Base-by-base conservation (phyloP, 164 flowering plant genomes). In the Taxillus chinensis region DNA sequence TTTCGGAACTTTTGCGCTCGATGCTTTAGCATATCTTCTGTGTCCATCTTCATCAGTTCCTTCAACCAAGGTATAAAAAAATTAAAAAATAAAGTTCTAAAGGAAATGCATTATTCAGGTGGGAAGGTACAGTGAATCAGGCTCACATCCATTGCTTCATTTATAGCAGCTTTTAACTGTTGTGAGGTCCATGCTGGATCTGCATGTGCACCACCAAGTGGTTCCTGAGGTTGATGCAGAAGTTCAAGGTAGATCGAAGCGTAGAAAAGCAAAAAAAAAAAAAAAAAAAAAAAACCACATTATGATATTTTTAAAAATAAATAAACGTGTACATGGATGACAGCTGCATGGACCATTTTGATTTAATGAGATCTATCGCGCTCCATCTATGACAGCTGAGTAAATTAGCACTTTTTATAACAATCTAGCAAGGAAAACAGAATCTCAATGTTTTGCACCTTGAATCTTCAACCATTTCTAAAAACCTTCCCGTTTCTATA, bases 141-240 rank as follows among this genome's bases (percentile, higher is more conserved):
- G 75, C 98, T 77, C 64, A 93, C 99, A 77, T 79, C 87, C 96
- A 90, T 90, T 62, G 83, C 38, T 53, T 83, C 80, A 46, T 74
- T 66, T 45, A 93, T 71, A 61, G 92, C 92, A 61, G 11, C 52
- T 76, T 84, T 93, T 64, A 93, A 87, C 72, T 82, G 96, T 66
- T 89, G 81, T 15, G 99, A 93, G 46, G 96, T 87, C 97, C 96
- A 85, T 63, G 76, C 39, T 45, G 97, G 83, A 82, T 87, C 95
- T 5, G 80, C 72, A 80, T 93, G 99, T 55, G 97, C 99, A 73
- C 99, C 99, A 62, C 97, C 99, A 39, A 93, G 88, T 53, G 99
- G 99, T 71, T 93, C 99, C 99, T 93, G 84, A 71, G 12, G 61
- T 58, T 62, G 60, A 27, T 15, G 50, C 43, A 4, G 40, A 54